Evolutionary conservation across 257 asterid genomes (phyloP), one percentile per base, ranked within the genome.

Genomic region (Hygrophila difformis): DNA sequence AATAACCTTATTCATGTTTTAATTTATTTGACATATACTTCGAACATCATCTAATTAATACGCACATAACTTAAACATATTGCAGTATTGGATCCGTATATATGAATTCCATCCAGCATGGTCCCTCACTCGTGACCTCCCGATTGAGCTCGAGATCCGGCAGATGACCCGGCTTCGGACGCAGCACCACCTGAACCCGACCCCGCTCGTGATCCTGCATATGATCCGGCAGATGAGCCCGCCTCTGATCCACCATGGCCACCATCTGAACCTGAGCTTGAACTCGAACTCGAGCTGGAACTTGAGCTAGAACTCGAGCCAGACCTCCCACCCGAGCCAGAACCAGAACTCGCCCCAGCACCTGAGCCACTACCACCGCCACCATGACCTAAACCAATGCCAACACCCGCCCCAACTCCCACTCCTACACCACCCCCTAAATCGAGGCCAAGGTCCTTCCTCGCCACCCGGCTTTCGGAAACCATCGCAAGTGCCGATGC

Each of bases 361-460:
- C 93, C 87, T 0, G 85, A 76, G 36, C 79, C 89, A 20, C 77
- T 39, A 4, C 23, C 73, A 36, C 85, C 61, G 1, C 84, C 86
- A 3, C 78, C 69, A 2, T 73, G 85, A 36, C 88, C 89, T 14
- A 70, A 12, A 1, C 94, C 87, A 37, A 76, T 51, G 20, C 87
- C 91, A 7, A 69, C 12, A n/a, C 91, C 87, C 0, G 63, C 47
- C 1, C 89, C 94, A 3, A 81, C 5, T 11, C 79, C 79, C 1
- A 60, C 8, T 53, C 91, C 94, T 39, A 39, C 79, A 5, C 71
- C 61, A 3, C 75, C 82, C 18, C 85, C 85, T 12, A 73, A 22
- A 19, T 72, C 64, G 33, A 78, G 22, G 6, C 78, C 80, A 1
- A 82, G 49, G 50, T 78, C 77, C 55, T 78, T 82, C 19, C 93